These are phyloP conservation scores for Pneumocystis sp. DNA, from an alignment of 1,139 yeast species.

Conservation along the genomic window DNA sequence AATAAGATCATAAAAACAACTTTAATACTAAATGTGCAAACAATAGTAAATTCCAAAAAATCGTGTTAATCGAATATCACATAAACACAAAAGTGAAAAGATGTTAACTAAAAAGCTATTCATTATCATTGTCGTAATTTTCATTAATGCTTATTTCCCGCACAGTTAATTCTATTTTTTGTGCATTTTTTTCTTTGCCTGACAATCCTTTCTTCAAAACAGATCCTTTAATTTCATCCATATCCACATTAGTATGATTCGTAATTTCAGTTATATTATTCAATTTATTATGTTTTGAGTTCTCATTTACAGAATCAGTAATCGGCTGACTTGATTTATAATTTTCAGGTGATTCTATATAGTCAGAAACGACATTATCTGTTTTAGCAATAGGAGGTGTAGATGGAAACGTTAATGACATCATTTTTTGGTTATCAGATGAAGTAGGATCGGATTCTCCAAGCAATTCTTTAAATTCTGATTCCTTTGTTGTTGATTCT, in stretches of 20 bases:
- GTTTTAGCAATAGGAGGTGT: background rate
- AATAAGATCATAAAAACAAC: background rate
- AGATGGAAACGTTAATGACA: background rate
- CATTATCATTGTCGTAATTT: background rate
- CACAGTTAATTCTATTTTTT: background rate
- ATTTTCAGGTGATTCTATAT: background rate
- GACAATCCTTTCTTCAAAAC: background rate
- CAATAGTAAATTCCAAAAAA: background rate
- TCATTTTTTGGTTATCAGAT: background rate
- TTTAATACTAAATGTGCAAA: background rate
- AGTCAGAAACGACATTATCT: background rate
- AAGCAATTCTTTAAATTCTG: background rate
- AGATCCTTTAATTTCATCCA: background rate
- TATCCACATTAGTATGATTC: background rate
- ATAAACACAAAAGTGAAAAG: background rate
- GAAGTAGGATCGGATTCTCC: background rate
- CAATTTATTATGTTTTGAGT: background rate
- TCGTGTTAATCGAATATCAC: background rate
- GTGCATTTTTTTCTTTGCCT: background rate
- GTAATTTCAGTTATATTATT: background rate
- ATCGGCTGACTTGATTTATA: background rate
- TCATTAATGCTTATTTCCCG: background rate
- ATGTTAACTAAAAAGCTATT: background rate
- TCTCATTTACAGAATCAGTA: background rate
- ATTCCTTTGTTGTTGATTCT: background rate